Evolutionary conservation across 2,329 filamentous ascomycete species (phyloP), one percentile per base, ranked within the genome.

Genomic region (Claviceps quebecensis): DNA sequence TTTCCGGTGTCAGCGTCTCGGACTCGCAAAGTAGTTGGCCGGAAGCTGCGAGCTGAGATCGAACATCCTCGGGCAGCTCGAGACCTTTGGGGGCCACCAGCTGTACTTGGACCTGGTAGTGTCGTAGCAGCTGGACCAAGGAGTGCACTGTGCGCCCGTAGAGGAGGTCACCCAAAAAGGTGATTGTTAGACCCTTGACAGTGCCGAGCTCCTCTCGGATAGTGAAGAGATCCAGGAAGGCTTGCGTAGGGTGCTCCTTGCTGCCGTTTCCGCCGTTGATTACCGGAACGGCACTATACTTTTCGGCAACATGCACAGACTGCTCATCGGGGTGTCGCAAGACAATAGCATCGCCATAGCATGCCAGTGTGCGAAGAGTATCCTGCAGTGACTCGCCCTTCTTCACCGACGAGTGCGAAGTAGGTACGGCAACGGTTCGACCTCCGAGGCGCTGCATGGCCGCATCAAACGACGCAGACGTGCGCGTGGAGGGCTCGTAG

Each of bases 401-500:
- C 68, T 90, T 80, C 4, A 90, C 90, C 14, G 87, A 95, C 2
- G 91, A 96, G 59, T 87, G 81, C 5, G 83, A 78, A 2, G 91
- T 94, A 41, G 88, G 76, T 63, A 97, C 83, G 49, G 83, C 76
- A 50, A 98, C 78, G 3, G 86, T 91, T 47, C 88, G 80, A 47
- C 93, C 93, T 59, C 93, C 93, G 5, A 98, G 83, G 49, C 94
- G 86, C 75, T 98, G 94, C 93, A 98, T 98, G 43, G 93, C 93
- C 52, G 91, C 87, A 64, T 98, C 93, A 61, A 98, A 98, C 3
- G 93, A 98, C 39, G 87, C 82, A 13, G 91, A 96, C 5, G 93
- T 98, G 51, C 93, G 81, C 2, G 93, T 98, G 0, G 91, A 97
- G 2, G 93, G 93, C 75, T 98, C 93, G 69, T 90, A 98, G 78